Evolutionary conservation across 164 flowering plant genomes (phyloP).

Genomic region (Malania oleifera): DNA sequence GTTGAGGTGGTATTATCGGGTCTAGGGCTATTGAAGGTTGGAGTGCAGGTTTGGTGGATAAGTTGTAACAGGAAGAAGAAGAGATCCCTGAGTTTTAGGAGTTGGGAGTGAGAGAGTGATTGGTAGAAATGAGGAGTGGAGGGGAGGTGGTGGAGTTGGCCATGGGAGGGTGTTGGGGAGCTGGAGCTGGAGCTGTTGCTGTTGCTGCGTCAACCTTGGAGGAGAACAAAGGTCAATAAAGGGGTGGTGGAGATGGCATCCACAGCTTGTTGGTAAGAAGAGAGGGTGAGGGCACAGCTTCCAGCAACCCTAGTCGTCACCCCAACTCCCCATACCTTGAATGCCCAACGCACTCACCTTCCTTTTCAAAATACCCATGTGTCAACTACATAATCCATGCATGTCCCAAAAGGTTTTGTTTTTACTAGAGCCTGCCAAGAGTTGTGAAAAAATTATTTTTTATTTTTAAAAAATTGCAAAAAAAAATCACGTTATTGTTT

Average conservation of each 20-base stretch:
- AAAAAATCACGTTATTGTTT: too few species aligned
- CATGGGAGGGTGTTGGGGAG: too few species aligned
- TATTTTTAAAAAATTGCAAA: too few species aligned
- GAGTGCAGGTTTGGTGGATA: conserved; percentile 30
- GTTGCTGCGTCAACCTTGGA: conserved; percentile 37
- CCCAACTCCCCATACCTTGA: conserved; percentile 94
- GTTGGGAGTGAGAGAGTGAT: conserved; percentile 46
- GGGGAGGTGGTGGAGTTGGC: too few species aligned
- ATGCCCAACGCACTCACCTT: conserved; percentile 76
- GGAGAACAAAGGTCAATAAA: conserved; percentile 32
- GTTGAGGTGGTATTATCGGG: background rate
- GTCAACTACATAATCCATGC: too few species aligned
- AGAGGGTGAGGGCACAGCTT: conserved; percentile 57
- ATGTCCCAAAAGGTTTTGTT: too few species aligned
- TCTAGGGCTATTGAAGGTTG: conserved; percentile 13
- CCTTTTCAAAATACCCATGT: conserved; percentile 44
- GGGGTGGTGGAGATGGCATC: conserved; percentile 46
- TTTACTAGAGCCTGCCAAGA: too few species aligned
- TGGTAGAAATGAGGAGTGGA: conserved; percentile 57
- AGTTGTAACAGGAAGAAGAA: conserved; percentile 44
- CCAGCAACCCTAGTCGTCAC: conserved; percentile 79
- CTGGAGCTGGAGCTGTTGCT: too few species aligned
- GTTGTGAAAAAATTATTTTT: too few species aligned
- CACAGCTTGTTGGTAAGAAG: conserved; percentile 48
- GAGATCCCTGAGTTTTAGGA: conserved; percentile 51